These are phyloP conservation scores for Candida vaughaniae DNA, from an alignment of 805 yeast species.

Conservation along the genomic window DNA sequence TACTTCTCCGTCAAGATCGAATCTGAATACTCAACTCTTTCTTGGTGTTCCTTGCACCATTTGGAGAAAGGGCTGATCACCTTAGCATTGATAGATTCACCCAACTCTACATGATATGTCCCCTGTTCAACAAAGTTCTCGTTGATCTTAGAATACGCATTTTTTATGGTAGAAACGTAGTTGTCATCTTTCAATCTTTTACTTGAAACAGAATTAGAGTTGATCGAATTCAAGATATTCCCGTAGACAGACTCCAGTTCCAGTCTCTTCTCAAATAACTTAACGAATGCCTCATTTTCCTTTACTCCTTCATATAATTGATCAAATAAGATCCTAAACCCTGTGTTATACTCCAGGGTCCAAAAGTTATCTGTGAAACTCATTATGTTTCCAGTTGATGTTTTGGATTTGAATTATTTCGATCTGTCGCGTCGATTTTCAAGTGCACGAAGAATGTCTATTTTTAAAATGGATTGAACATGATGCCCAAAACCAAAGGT, in stretches of 20 bases:
- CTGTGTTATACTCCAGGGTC: slow-evolving; percentile 63
- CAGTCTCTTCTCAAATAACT: slow-evolving; percentile 65
- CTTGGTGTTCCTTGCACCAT: slow-evolving; percentile 75
- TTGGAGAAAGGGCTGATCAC: slow-evolving; percentile 69
- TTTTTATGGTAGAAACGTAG: slow-evolving; percentile 62
- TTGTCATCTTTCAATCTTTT: slow-evolving; percentile 46
- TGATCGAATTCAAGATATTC: slow-evolving; percentile 43
- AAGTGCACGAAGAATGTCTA: too few species aligned
- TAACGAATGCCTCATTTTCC: slow-evolving; percentile 69
- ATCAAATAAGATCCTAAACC: slow-evolving; percentile 50
- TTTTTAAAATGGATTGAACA: too few species aligned
- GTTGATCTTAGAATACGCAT: slow-evolving; percentile 58
- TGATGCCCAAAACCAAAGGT: too few species aligned
- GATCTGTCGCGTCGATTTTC: slow-evolving; percentile 9
- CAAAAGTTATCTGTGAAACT: slow-evolving; percentile 77
- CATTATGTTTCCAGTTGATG: slow-evolving; percentile 20
- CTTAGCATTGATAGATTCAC: slow-evolving; percentile 55
- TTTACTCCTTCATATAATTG: slow-evolving; percentile 60
- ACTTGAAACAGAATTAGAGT: slow-evolving; percentile 39
- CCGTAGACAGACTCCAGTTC: slow-evolving; percentile 73
- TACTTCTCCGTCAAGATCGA: slow-evolving; percentile 50
- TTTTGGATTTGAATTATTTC: slow-evolving; percentile 2
- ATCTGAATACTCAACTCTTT: slow-evolving; percentile 62
- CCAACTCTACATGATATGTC: slow-evolving; percentile 55
- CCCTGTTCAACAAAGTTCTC: slow-evolving; percentile 60